Percentiles rank a stretch among this genome's conserved stretches.
Conservation (phyloP, 768 basidiomycete genomes). For the Tulasnella calospora region DNA sequence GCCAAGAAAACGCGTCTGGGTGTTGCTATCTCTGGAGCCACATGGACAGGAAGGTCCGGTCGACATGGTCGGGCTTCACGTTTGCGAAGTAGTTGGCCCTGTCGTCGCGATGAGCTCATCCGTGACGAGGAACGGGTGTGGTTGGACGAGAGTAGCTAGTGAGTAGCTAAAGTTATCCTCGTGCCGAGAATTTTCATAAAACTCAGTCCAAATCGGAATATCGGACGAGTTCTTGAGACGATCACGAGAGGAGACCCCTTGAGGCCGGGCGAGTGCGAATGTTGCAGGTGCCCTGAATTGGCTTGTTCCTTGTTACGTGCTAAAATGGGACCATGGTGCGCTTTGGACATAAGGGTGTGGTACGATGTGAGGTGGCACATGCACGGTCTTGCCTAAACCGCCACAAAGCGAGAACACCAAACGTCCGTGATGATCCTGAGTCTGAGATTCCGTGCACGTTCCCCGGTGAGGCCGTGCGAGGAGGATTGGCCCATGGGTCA, state of each 20-base stretch:
- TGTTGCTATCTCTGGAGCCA: background rate
- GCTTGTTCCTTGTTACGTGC: background rate
- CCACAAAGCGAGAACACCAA: background rate
- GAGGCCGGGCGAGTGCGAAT: background rate
- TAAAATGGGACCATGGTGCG: background rate
- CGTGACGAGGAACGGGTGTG: background rate
- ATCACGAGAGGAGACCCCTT: background rate
- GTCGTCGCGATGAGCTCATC: background rate
- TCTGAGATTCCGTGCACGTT: background rate
- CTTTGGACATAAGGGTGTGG: background rate
- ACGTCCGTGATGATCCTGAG: background rate
- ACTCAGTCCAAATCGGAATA: background rate
- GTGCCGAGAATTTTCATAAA: background rate
- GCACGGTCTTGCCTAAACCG: background rate
- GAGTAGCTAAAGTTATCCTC: background rate
- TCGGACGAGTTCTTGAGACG: background rate
- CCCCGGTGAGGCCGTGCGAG: background rate
- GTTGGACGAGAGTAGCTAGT: no score
- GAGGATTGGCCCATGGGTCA: background rate
- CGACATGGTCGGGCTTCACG: background rate
- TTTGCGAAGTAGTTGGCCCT: background rate
- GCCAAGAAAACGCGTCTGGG: background rate
- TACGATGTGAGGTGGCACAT: background rate
- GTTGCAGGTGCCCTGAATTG: background rate
- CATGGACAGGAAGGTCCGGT: background rate